Percentiles rank a stretch among this genome's conserved stretches.
Evolutionary conservation across 1,139 yeast genomes (phyloP).

Genomic region (Lizanozyma gosingica): DNA sequence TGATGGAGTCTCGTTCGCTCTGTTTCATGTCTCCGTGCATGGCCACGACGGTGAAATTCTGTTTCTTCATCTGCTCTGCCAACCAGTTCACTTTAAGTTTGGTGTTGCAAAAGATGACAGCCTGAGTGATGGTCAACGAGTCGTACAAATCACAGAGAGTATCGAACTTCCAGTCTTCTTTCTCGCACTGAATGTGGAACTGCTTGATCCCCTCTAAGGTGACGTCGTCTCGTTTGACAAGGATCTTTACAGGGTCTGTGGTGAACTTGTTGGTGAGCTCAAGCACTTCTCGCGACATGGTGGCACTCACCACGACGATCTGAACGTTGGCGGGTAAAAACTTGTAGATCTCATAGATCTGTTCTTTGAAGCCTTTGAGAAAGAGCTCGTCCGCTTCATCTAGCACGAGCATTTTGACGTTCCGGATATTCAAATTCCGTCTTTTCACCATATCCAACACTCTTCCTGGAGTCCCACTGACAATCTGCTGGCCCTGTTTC

Average conservation of each 20-base stretch:
- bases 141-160: conserved; percentile 89
- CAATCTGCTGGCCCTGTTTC: conserved; percentile 76
- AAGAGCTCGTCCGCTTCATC: conserved; percentile 95
- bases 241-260: conserved; percentile 82
- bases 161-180: conserved; percentile 94
- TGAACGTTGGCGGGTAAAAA: conserved; percentile 74
- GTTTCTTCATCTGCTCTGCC: conserved; percentile 62
- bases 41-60: conserved; percentile 82
- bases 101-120: conserved; percentile 93
- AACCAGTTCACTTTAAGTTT: conserved; percentile 90
- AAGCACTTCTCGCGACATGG: conserved; percentile 76
- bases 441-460: conserved; percentile 83
- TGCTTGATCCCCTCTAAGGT: conserved; percentile 88
- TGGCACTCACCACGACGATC: conserved; percentile 92
- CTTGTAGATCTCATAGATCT: conserved; percentile 81
- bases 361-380: conserved; percentile 87
- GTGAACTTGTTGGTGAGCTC: conserved; percentile 83
- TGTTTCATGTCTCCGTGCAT: conserved; percentile 99
- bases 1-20: conserved; percentile 78
- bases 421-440: conserved; percentile 55
- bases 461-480: conserved; percentile 96
- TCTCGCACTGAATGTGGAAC: conserved; percentile 75
- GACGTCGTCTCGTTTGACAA: conserved; percentile 85
- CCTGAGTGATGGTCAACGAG: conserved; percentile 90
- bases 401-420: conserved; percentile 71